phyloP scores from a whole-genome alignment of 1,284 basidiomycete species.

The Sanguinoderma infundibulare region DNA sequence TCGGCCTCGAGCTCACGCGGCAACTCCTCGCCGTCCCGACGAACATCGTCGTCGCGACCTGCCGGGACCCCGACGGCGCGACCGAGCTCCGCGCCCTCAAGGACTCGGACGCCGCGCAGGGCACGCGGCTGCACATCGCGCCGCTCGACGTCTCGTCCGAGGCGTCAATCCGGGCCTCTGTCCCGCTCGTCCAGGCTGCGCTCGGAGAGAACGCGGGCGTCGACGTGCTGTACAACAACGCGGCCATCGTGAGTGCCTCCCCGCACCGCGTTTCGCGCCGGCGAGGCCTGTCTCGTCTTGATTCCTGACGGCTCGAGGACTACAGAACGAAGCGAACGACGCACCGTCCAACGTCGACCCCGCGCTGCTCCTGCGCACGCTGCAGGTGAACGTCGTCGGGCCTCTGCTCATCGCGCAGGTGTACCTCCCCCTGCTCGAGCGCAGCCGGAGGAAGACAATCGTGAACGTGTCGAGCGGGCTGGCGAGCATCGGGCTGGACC shows the following conservation, averaged over 20 bases:
- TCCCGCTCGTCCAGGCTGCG: conserved; percentile 28
- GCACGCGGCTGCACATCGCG: conserved; percentile 40
- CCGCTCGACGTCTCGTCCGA: conserved; percentile 38
- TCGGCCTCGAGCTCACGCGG: conserved; percentile 43
- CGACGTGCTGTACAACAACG: conserved; percentile 46
- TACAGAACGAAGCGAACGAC: background rate
- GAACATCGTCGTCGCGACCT: conserved; percentile 45
- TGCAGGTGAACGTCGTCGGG: conserved; percentile 40
- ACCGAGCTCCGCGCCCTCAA: conserved; percentile 33
- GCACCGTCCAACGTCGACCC: conserved; percentile 1
- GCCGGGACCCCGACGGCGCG: conserved; percentile 39
- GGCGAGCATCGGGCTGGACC: conserved; percentile 36
- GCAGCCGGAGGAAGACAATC: conserved; percentile 38
- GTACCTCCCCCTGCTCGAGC: conserved; percentile 38
- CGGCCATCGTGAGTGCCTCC: conserved; percentile 37
- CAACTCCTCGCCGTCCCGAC: conserved; percentile 38
- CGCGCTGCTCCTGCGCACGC: conserved; percentile 23
- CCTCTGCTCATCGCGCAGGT: conserved; percentile 38
- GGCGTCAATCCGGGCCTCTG: conserved; percentile 34
- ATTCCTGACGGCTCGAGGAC: no score
- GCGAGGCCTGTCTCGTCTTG: no score
- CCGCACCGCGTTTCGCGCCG: no score
- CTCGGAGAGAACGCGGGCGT: conserved; percentile 35
- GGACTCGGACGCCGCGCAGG: conserved; percentile 24
- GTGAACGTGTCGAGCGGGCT: conserved; percentile 39